Percentiles rank a stretch among this genome's conserved stretches.
These are phyloP conservation scores for Gomphus bonarii DNA, from an alignment of 1,284 basidiomycete genomes.

Conservation along the genomic window DNA sequence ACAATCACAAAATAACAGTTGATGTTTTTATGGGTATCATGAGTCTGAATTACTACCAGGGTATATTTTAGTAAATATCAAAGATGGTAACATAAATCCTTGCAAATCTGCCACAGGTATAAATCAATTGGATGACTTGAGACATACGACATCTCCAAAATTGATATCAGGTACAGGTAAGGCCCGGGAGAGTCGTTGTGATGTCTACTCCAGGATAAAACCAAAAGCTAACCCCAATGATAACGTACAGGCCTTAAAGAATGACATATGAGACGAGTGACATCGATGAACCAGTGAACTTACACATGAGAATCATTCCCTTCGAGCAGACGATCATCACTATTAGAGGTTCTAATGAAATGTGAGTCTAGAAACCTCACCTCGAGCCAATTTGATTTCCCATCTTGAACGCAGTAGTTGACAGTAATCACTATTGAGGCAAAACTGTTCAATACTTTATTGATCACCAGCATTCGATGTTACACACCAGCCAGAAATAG, in stretches of 20 bases:
- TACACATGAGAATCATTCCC: conserved; percentile 64
- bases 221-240: conserved; percentile 55
- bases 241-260: conserved; percentile 43
- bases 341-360: conserved; percentile 11
- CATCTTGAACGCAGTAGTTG: conserved; percentile 74
- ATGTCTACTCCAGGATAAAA: conserved; percentile 19
- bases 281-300: conserved; percentile 17
- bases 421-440: conserved; percentile 58
- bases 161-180: no score
- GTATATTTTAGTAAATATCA: no score
- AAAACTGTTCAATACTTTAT: neutral
- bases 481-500: conserved; percentile 34
- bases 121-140: no score
- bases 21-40: no score
- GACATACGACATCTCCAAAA: no score
- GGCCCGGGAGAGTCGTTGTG: neutral
- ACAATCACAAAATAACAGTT: no score
- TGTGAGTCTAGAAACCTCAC: conserved; percentile 10
- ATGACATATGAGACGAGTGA: neutral
- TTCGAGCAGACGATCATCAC: conserved; percentile 14
- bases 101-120: no score
- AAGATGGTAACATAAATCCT: no score
- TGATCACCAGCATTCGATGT: conserved; percentile 19
- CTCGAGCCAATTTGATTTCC: conserved; percentile 78
- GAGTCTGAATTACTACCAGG: no score